Conservation (phyloP, 805 yeast genomes). For the Scheffersomyces amazonensis region DNA sequence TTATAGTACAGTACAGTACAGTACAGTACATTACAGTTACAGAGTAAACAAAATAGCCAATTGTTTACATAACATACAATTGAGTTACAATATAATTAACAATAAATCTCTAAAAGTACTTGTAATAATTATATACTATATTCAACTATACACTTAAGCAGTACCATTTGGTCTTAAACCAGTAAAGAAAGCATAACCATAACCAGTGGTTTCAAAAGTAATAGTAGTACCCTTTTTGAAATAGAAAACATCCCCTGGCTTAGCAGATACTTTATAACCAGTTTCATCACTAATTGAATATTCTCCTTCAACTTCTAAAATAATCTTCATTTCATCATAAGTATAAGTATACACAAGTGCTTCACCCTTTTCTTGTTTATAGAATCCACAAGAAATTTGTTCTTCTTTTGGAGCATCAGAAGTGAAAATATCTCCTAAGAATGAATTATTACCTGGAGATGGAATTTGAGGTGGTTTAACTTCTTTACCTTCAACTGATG, state of each 20-base stretch:
- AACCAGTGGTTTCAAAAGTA: constrained; percentile 58
- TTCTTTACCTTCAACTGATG: constrained; percentile 50
- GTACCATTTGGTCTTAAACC: constrained; percentile 50
- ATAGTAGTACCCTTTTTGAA: constrained; percentile 67
- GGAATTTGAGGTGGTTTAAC: constrained; percentile 58
- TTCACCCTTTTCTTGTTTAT: constrained; percentile 65
- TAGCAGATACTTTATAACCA: constrained; percentile 53
- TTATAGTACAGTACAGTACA: too few species aligned
- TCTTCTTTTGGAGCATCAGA: constrained; percentile 59
- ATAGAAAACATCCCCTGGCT: constrained; percentile 67
- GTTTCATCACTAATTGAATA: constrained; percentile 62
- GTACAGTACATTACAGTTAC: background rate
- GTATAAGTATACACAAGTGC: constrained; percentile 63
- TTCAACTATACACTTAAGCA: constrained; percentile 2
- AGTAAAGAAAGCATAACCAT: constrained; percentile 60
- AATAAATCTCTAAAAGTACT: too few species aligned
- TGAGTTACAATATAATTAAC: too few species aligned
- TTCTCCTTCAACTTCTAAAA: constrained; percentile 66
- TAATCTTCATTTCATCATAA: constrained; percentile 67
- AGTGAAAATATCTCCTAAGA: constrained; percentile 63
- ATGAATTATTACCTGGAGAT: constrained; percentile 65
- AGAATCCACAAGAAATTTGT: constrained; percentile 66
- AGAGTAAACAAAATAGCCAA: background rate
- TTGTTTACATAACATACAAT: background rate
- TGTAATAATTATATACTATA: background rate